Conservation (phyloP, 2,329 filamentous ascomycete species). For the Aspergillus cejpii region DNA sequence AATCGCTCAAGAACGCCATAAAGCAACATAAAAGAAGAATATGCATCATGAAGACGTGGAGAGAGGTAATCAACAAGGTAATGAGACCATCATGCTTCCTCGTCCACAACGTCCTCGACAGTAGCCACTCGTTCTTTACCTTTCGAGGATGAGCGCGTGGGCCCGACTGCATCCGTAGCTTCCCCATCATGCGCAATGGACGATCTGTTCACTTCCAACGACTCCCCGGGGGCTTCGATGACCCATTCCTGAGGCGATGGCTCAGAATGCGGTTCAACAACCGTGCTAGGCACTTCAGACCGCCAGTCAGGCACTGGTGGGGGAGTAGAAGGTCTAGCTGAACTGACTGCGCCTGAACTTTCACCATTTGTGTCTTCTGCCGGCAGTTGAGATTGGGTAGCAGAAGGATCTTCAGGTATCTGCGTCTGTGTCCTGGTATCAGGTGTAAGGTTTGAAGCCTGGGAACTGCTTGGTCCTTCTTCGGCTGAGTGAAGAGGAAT, state of each 20-base stretch:
- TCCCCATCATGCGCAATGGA: neutral
- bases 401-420: neutral
- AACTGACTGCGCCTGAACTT: slow-evolving; percentile 1
- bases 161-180: slow-evolving; percentile 7
- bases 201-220: neutral
- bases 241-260: slow-evolving; percentile 27
- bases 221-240: slow-evolving; percentile 23
- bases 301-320: slow-evolving; percentile 17
- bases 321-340: slow-evolving; percentile 1
- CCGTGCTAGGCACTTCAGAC: slow-evolving; percentile 6
- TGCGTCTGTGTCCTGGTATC: slow-evolving; percentile 1
- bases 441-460: slow-evolving; percentile 3
- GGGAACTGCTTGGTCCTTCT: slow-evolving; percentile 3
- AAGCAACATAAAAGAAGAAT: neutral
- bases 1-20: slow-evolving; percentile 7
- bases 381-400: neutral
- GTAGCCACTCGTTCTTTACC: slow-evolving; percentile 32
- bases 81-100: slow-evolving; percentile 18
- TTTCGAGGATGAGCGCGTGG: slow-evolving; percentile 24
- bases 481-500: slow-evolving; percentile 25
- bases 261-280: slow-evolving; percentile 13
- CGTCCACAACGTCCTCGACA: slow-evolving; percentile 33
- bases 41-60: slow-evolving; percentile 1
- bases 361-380: slow-evolving; percentile 2
- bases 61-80: neutral